Conservation (phyloP, 179 eudicot species). For the Spergularia azorica region DNA sequence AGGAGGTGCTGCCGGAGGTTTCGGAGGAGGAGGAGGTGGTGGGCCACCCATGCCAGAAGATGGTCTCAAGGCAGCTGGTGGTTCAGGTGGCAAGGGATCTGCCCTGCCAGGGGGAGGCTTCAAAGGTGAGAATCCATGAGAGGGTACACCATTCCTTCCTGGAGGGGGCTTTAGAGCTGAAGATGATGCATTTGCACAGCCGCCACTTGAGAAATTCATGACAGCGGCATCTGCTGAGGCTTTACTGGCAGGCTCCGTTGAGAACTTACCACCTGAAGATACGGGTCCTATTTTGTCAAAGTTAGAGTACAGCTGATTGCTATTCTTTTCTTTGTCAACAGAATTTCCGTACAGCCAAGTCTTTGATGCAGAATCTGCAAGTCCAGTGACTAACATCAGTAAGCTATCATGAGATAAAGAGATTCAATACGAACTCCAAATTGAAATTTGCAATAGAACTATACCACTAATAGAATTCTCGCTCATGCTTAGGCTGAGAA, state of each 20-base stretch:
- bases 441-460: slow-evolving; percentile 11
- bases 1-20: slow-evolving; percentile 40
- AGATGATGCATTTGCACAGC: slow-evolving; percentile 19
- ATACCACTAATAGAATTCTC: slow-evolving; percentile 55
- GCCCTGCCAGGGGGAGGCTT: slow-evolving; percentile 65
- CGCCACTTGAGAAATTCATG: slow-evolving; percentile 16
- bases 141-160: slow-evolving; percentile 33
- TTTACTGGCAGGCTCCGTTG: slow-evolving; percentile 25
- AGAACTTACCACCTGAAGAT: slow-evolving; percentile 30
- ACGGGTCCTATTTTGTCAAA: slow-evolving; percentile 27
- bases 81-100: slow-evolving; percentile 42
- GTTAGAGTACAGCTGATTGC: slow-evolving; percentile 36
- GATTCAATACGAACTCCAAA: neutral
- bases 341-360: slow-evolving; percentile 36
- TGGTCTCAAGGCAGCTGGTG: slow-evolving; percentile 36
- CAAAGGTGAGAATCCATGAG: slow-evolving; percentile 46
- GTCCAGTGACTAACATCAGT: slow-evolving; percentile 28
- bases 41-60: slow-evolving; percentile 38
- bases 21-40: slow-evolving; percentile 47
- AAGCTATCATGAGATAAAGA: slow-evolving; percentile 1
- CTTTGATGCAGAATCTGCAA: slow-evolving; percentile 61
- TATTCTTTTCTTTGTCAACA: slow-evolving; percentile 37
- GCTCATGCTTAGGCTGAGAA: slow-evolving; percentile 74
- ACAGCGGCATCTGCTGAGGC: slow-evolving; percentile 24
- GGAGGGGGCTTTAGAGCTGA: slow-evolving; percentile 42